Base-by-base conservation (phyloP, 371 early-diverging fungal species). In the Circinella minor region DNA sequence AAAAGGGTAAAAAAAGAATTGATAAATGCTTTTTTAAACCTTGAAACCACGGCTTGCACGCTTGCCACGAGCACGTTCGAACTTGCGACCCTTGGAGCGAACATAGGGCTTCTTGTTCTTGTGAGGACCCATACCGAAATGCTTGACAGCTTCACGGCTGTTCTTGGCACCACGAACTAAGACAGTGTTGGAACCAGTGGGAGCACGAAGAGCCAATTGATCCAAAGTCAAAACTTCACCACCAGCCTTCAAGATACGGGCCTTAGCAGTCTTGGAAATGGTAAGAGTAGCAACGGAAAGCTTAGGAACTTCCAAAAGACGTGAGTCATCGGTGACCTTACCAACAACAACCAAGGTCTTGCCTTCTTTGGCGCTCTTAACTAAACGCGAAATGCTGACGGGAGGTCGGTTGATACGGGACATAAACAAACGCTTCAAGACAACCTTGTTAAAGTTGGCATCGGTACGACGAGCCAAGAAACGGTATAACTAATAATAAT, bases 61-160 rank as follows among this genome's bases (percentile, higher is more conserved):
- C 84, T 97, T 95, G 91, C 98, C 98, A 95, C 99, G 97, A 81
- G 98, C 98, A 69, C 89, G 87, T 88, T 98, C 98, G 88, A 97
- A 98, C 94, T 99, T 99, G 90, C 99, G 94, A 72, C 99, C 99
- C 95, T 98, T 98, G 87, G 94, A 93, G 79, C 95, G 94, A 81
- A 98, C 94, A 83, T 93, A 97, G 79, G 99, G 99, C 92, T 86
- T 88, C 82, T 81, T 82, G 77, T 88, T 79, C 87, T 91, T 89
- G 78, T 91, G 89, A 81, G 97, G 95, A 62, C 86, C 89, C 76
- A 85, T 76, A 68, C 86, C 86, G 67, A 88, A 90, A 92, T 98
- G 98, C 93, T 93, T 95, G 85, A 93, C 93, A 78, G 96, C 95
- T 88, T 97, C 96, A 78, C 98, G 94, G 79, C 93, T 80, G 87